Evolutionary conservation across 1,284 basidiomycete genomes (phyloP), one percentile per base, ranked within the genome.

Genomic region (Ustilago xerochloae): DNA sequence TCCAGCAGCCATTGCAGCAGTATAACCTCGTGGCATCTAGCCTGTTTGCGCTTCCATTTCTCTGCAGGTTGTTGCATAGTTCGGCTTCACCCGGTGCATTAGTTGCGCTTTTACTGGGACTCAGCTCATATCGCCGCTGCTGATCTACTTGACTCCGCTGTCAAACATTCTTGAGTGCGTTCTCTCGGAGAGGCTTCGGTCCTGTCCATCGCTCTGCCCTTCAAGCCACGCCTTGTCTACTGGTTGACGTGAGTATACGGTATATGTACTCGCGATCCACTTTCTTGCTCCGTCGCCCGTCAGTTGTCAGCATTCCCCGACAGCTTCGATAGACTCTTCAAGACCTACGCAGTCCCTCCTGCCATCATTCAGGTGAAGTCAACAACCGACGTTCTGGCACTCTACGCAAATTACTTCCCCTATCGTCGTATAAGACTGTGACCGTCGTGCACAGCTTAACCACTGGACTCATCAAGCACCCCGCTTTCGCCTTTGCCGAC

Each of bases 81-180:
- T 59, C 46, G 59, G 65, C 36, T 22, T 48, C 36, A 48, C 20
- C 51, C 66, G 66, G 51, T 35, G 46, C 52, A 4, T 10, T 41
- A 28, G 32, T 36, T 52, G 29, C 43, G 18, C 35, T 57, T 47
- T 56, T 50, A 63, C 29, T 29, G 33, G 18, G 22, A 32, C 29
- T 32, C 20, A 50, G 54, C 58, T 63, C 65, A 58, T 58, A 62
- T 54, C 54, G 29, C 50, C 51, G 54, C 54, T 36, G 50, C 65
- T 49, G 35, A 43, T 61, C 41, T 22, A 29, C 51, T 65, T 28
- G 29, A 15, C 30, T 33, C 22, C 45, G 46, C 33, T 38, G 47
- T 41, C 59, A 54, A 36, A n/a, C n/a, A 16, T 22, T 51, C 39
- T 30, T 33, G 22, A 13, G 15, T 45, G 15, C 32, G 6, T 28